Evolutionary conservation across 305 asterid species (phyloP).

Genomic region (Fraxinus xanthoxyloides): DNA sequence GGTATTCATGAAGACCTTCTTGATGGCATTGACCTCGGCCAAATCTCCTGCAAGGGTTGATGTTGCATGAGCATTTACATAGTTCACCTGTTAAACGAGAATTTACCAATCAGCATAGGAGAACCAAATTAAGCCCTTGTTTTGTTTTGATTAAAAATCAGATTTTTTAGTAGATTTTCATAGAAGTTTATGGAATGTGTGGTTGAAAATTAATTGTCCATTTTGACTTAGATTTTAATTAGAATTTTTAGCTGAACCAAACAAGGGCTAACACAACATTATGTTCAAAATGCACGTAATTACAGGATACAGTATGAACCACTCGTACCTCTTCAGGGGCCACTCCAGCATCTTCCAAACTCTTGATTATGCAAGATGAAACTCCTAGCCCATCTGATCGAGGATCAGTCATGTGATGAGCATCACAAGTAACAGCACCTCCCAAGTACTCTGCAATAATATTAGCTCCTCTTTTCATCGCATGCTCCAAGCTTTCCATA

Average conservation of each 20-base stretch:
- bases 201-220: no score
- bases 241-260: no score
- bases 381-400: slow-evolving; percentile 73
- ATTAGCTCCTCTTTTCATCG: slow-evolving; percentile 61
- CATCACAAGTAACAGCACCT: slow-evolving; percentile 68
- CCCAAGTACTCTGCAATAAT: slow-evolving; percentile 60
- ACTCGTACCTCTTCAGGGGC: slow-evolving; percentile 65
- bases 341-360: slow-evolving; percentile 64
- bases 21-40: slow-evolving; percentile 71
- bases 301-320: background rate
- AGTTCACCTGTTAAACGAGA: slow-evolving; percentile 45
- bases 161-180: no score
- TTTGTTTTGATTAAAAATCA: no score
- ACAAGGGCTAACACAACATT: background rate
- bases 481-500: slow-evolving; percentile 82
- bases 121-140: no score
- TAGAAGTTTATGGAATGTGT: no score
- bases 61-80: slow-evolving; percentile 71
- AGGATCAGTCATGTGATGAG: slow-evolving; percentile 82
- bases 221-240: no score
- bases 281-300: no score
- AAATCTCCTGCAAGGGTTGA: slow-evolving; percentile 76
- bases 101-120: background rate
- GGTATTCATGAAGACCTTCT: slow-evolving; percentile 64
- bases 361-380: slow-evolving; percentile 58